Conservation (phyloP, 106 monocot genomes). For the Acanthochlamys bracteata region DNA sequence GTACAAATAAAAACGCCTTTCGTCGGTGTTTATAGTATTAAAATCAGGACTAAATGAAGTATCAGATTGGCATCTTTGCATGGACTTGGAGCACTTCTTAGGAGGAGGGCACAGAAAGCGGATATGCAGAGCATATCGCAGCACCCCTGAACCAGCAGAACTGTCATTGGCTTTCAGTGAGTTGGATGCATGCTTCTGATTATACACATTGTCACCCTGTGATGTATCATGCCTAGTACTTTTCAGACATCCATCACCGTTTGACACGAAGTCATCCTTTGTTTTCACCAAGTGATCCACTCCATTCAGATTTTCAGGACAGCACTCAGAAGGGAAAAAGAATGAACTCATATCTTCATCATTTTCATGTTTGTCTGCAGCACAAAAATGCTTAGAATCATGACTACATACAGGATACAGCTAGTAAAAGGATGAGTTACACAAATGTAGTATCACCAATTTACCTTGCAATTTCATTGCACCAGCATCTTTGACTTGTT, state of each 20-base stretch:
- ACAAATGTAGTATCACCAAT: too few species aligned
- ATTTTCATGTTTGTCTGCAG: neutral
- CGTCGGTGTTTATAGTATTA: constrained; percentile 28
- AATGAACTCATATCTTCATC: neutral
- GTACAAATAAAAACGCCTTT: constrained; percentile 80
- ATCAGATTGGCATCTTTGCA: constrained; percentile 76
- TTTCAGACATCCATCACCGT: neutral
- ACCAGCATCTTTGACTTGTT: too few species aligned
- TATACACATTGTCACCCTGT: constrained; percentile 8
- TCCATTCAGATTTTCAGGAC: constrained; percentile 5
- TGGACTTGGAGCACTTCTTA: constrained; percentile 42
- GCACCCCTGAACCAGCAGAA: constrained; percentile 26
- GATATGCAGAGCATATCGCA: constrained; percentile 88
- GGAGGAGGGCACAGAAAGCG: constrained; percentile 62
- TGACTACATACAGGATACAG: too few species aligned
- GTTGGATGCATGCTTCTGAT: constrained; percentile 16
- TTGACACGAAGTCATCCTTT: neutral
- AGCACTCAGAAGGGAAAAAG: constrained; percentile 10
- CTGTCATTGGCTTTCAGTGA: constrained; percentile 41
- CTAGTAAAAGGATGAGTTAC: too few species aligned
- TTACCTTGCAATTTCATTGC: too few species aligned
- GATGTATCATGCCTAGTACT: constrained; percentile 4
- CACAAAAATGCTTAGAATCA: neutral
- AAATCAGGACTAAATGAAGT: constrained; percentile 33
- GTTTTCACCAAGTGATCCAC: neutral